A percentile compares a stretch with the other conserved stretches of the same genome.
Conservation (phyloP, 305 asterid genomes). For the Nicotiana rustica region DNA sequence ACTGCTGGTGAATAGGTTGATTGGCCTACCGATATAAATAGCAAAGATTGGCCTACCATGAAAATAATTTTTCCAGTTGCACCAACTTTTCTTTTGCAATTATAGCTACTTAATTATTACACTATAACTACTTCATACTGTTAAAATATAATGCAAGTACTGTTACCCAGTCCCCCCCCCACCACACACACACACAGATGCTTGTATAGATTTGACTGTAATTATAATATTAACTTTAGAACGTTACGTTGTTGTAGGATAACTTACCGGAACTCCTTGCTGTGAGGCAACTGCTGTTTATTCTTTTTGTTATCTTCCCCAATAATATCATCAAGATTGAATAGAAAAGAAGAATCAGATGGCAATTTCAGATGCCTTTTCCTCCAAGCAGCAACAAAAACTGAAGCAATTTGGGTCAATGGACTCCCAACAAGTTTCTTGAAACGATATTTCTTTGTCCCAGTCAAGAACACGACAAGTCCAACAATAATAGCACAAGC, state of each 20-base stretch:
- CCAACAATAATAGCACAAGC: slow-evolving; percentile 69
- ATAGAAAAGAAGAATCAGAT: slow-evolving; percentile 59
- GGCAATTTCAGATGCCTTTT: slow-evolving; percentile 65
- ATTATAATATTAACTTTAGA: no score
- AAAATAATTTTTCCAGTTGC: not conserved
- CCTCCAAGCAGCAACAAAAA: slow-evolving; percentile 74
- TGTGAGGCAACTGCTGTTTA: slow-evolving; percentile 77
- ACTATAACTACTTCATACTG: not conserved
- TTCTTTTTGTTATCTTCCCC: slow-evolving; percentile 41
- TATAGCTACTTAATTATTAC: not conserved
- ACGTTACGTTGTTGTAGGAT: no score
- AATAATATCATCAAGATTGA: slow-evolving; percentile 49
- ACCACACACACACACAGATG: not conserved
- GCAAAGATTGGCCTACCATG: slow-evolving; percentile 28
- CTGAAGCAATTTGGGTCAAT: slow-evolving; percentile 77
- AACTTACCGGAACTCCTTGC: slow-evolving; percentile 78
- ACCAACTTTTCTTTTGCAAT: not conserved
- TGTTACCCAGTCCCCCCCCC: not conserved
- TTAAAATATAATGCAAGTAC: not conserved
- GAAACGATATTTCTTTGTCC: slow-evolving; percentile 74
- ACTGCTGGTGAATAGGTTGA: not conserved
- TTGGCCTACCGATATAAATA: not conserved
- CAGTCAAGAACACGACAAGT: slow-evolving; percentile 56
- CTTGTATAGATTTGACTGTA: not conserved
- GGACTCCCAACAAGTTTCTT: slow-evolving; percentile 90